Evolutionary conservation across 2,329 filamentous ascomycete species (phyloP).

Genomic region (Ceratocystis ficicola): DNA sequence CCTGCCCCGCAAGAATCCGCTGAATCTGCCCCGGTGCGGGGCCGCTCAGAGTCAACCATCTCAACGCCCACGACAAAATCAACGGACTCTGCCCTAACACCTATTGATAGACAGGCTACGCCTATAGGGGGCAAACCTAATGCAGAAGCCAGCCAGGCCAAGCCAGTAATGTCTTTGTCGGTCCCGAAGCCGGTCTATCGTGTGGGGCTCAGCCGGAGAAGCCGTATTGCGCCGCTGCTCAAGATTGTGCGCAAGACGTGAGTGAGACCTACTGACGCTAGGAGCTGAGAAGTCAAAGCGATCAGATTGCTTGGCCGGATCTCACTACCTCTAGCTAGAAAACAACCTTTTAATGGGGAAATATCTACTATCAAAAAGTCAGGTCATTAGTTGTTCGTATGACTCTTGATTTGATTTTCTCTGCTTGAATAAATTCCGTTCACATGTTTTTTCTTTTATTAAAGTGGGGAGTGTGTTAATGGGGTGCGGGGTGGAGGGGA

Average conservation of each 20-base stretch:
- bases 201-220: constrained; percentile 41
- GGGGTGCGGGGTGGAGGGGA: background rate
- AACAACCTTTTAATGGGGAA: background rate
- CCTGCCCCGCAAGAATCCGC: background rate
- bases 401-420: background rate
- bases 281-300: background rate
- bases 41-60: constrained; percentile 9
- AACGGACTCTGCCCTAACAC: background rate
- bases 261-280: constrained; percentile 8
- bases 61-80: constrained; percentile 1
- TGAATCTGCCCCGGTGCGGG: background rate
- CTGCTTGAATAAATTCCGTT: background rate
- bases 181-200: constrained; percentile 33
- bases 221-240: constrained; percentile 40
- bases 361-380: background rate
- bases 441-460: background rate
- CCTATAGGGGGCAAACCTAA: constrained; percentile 10
- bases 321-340: background rate
- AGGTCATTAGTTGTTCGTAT: background rate
- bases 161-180: constrained; percentile 10
- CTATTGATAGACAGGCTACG: background rate
- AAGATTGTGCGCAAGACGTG: constrained; percentile 37
- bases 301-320: background rate
- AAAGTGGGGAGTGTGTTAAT: background rate
- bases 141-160: constrained; percentile 16